Evolutionary conservation across 495 filamentous ascomycete genomes (phyloP).

Genomic region (Collariella sp.): DNA sequence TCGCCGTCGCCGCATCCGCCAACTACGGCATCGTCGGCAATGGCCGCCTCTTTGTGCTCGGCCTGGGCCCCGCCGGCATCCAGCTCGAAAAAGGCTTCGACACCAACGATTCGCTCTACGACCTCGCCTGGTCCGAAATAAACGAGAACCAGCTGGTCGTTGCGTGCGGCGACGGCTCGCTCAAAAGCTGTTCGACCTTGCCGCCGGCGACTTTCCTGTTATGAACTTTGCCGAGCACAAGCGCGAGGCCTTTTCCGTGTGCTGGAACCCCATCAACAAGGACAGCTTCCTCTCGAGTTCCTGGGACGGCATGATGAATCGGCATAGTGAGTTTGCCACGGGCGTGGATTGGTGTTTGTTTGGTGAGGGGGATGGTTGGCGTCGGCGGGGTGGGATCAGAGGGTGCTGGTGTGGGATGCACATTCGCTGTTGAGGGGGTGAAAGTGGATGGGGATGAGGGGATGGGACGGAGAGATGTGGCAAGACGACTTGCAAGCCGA

Average conservation of each 20-base stretch:
- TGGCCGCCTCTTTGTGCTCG: slow-evolving; percentile 75
- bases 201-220: slow-evolving; percentile 68
- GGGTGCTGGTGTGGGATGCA: slow-evolving; percentile 86
- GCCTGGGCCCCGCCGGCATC: slow-evolving; percentile 72
- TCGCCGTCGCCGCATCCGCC: slow-evolving; percentile 76
- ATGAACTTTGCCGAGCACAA: slow-evolving; percentile 85
- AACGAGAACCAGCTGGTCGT: slow-evolving; percentile 89
- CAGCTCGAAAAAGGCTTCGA: slow-evolving; percentile 83
- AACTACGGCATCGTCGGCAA: slow-evolving; percentile 98
- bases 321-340: slow-evolving; percentile 93
- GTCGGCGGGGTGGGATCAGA: slow-evolving; percentile 87
- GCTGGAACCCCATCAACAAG: slow-evolving; percentile 89
- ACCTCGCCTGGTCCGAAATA: slow-evolving; percentile 85
- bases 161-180: slow-evolving; percentile 80
- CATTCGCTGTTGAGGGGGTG: slow-evolving; percentile 32
- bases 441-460: neutral
- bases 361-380: slow-evolving; percentile 94
- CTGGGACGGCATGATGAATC: slow-evolving; percentile 94
- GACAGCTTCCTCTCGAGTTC: slow-evolving; percentile 78
- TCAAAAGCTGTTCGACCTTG: slow-evolving; percentile 90
- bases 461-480: too few species aligned
- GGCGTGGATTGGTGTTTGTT: slow-evolving; percentile 98
- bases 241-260: slow-evolving; percentile 80
- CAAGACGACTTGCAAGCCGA: too few species aligned
- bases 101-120: slow-evolving; percentile 93